phyloP scores from a whole-genome alignment of 306 rosid species.

The Malus sylvestris region DNA sequence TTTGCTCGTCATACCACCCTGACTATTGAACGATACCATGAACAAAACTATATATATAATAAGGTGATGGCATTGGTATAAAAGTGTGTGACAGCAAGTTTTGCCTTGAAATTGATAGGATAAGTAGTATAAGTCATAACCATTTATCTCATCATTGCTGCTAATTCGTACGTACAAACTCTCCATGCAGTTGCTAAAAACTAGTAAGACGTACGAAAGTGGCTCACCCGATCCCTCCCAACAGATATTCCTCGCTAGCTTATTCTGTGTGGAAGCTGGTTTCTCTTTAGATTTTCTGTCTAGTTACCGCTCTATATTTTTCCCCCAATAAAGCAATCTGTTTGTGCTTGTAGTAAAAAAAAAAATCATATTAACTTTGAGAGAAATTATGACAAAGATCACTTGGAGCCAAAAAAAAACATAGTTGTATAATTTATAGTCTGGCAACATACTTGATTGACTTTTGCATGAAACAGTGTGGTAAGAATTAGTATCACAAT shows the following conservation, averaged over 20 bases:
- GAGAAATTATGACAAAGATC: no score
- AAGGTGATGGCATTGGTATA: background rate
- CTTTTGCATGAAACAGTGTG: no score
- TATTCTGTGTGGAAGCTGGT: background rate
- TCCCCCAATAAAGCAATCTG: no score
- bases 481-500: no score
- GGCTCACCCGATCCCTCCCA: background rate
- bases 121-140: background rate
- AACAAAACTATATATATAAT: background rate
- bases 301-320: no score
- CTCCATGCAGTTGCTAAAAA: background rate
- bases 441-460: no score
- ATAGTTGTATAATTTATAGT: no score
- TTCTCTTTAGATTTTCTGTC: no score
- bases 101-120: background rate
- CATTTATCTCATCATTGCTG: background rate
- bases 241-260: background rate
- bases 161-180: background rate
- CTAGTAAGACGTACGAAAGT: background rate
- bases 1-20: background rate
- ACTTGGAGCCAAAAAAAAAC: no score
- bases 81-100: background rate
- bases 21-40: background rate
- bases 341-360: no score
- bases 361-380: no score